A percentile compares a stretch with the other conserved stretches of the same genome.
phyloP scores from a whole-genome alignment of 2,329 filamentous ascomycete genomes.

The Ceratocystis huliohia region DNA sequence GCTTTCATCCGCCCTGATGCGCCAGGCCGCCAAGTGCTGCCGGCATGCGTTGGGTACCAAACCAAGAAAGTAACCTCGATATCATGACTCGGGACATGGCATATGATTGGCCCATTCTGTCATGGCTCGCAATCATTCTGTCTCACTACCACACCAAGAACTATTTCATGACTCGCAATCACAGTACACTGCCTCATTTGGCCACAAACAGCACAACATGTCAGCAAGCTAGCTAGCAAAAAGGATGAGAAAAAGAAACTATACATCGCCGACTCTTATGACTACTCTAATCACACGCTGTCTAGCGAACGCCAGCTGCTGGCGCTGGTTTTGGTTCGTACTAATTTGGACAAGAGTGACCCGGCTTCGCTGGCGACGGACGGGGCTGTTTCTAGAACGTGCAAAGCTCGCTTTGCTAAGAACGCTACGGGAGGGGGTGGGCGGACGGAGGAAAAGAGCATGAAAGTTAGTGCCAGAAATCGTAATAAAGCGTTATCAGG shows the following conservation, averaged over 20 bases:
- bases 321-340: constrained; percentile 23
- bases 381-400: neutral
- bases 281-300: constrained; percentile 23
- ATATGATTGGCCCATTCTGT: too few species aligned
- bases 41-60: too few species aligned
- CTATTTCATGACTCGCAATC: neutral
- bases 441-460: neutral
- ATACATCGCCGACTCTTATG: neutral
- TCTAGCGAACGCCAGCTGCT: constrained; percentile 27
- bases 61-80: too few species aligned
- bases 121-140: too few species aligned
- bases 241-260: neutral
- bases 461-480: neutral
- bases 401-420: neutral
- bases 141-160: too few species aligned
- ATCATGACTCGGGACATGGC: too few species aligned
- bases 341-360: constrained; percentile 23
- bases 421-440: neutral
- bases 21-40: too few species aligned
- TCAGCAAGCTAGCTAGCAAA: neutral
- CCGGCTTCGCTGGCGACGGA: constrained; percentile 25
- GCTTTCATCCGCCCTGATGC: too few species aligned
- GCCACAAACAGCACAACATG: neutral
- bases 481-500: neutral
- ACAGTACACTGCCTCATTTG: neutral